These are phyloP conservation scores for Talaromyces sp. DNA, from an alignment of 2,329 filamentous ascomycete species.

Conservation along the genomic window DNA sequence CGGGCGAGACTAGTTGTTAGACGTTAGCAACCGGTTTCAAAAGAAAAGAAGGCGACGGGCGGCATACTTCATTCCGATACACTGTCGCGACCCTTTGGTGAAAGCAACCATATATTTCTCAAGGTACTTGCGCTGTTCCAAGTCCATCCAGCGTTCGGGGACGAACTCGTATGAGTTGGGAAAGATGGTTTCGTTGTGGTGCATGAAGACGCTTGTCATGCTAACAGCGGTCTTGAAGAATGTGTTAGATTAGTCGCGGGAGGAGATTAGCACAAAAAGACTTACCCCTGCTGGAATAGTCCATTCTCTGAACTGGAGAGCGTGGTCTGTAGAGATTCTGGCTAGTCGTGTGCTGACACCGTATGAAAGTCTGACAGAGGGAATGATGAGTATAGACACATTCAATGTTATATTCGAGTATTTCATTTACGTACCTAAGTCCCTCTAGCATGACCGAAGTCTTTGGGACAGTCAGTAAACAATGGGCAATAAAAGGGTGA, in stretches of 20 bases:
- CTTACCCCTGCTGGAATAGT: conserved; percentile 23
- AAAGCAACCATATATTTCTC: conserved; percentile 26
- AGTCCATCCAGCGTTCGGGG: conserved; percentile 26
- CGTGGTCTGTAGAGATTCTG: conserved; percentile 22
- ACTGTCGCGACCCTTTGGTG: conserved; percentile 24
- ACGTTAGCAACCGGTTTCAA: background rate
- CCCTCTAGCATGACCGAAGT: conserved; percentile 33
- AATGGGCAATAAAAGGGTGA: background rate
- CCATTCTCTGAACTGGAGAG: conserved; percentile 21
- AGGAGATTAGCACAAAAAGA: background rate
- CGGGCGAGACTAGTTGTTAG: conserved; percentile 7
- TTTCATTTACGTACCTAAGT: conserved; percentile 24
- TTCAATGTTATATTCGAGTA: background rate
- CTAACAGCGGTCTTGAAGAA: conserved; percentile 25
- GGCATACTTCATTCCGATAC: conserved; percentile 23
- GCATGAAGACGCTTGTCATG: conserved; percentile 26
- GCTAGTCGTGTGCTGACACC: conserved; percentile 29
- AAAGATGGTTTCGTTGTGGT: conserved; percentile 26
- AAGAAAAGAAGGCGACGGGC: background rate
- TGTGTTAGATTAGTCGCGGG: background rate
- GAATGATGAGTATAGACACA: background rate
- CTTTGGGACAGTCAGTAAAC: conserved; percentile 17
- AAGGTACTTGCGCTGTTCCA: conserved; percentile 20
- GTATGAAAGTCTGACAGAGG: conserved; percentile 29
- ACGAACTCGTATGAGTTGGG: conserved; percentile 24